These are phyloP conservation scores for Aspergillus felis DNA, from an alignment of 2,329 filamentous ascomycete species.

Conservation along the genomic window DNA sequence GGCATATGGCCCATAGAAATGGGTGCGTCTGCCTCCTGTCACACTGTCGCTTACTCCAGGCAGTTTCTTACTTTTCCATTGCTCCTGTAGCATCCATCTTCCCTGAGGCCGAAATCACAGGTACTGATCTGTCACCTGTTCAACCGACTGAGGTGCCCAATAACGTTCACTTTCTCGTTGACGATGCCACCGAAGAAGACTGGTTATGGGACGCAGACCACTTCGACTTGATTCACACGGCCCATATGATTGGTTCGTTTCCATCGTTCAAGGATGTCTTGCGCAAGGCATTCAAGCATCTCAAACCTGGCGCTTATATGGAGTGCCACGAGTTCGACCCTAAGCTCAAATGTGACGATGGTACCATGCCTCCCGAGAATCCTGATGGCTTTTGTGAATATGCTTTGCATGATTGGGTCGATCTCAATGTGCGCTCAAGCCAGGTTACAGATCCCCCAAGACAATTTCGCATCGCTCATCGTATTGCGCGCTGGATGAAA, in stretches of 20 bases:
- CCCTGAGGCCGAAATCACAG: slow-evolving; percentile 56
- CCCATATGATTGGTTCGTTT: slow-evolving; percentile 56
- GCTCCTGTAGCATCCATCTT: slow-evolving; percentile 39
- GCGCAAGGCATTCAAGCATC: slow-evolving; percentile 47
- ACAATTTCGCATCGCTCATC: slow-evolving; percentile 51
- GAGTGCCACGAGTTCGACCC: slow-evolving; percentile 45
- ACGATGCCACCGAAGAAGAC: slow-evolving; percentile 61
- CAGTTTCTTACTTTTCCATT: slow-evolving; percentile 19
- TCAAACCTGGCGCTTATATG: slow-evolving; percentile 54
- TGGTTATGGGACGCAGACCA: slow-evolving; percentile 51
- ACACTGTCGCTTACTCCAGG: slow-evolving; percentile 8
- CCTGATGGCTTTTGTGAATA: slow-evolving; percentile 32
- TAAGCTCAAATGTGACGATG: slow-evolving; percentile 51
- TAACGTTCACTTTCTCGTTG: slow-evolving; percentile 71
- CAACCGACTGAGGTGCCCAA: slow-evolving; percentile 63
- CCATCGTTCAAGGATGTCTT: slow-evolving; percentile 55
- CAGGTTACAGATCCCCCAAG: slow-evolving; percentile 41
- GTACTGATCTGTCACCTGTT: slow-evolving; percentile 65
- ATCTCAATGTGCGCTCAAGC: slow-evolving; percentile 40
- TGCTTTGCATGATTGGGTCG: slow-evolving; percentile 48
- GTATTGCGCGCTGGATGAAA: slow-evolving; percentile 52
- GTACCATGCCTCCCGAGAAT: slow-evolving; percentile 48
- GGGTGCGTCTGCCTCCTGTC: slow-evolving; percentile 35
- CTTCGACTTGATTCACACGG: slow-evolving; percentile 59
- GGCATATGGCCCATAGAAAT: slow-evolving; percentile 68